A percentile compares a stretch with the other conserved stretches of the same genome.
These are phyloP conservation scores for Jacaranda copaia DNA, from an alignment of 257 asterid genomes.

Conservation along the genomic window DNA sequence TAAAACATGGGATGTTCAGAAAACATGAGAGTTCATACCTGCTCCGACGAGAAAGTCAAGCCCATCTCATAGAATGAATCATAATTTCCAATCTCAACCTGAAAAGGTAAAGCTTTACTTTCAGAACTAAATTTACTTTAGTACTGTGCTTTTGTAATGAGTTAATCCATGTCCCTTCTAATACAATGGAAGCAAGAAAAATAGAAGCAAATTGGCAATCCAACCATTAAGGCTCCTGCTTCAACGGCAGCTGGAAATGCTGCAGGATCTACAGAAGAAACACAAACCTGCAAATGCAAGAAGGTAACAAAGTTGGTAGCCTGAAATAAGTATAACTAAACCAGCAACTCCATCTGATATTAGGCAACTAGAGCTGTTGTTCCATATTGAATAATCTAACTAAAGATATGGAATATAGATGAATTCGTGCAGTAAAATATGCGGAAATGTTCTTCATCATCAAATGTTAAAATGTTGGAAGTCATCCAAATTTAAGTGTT, in stretches of 20 bases:
- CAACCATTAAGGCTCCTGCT: slow-evolving; percentile 92
- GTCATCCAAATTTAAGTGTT: neutral
- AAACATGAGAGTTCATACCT: slow-evolving; percentile 49
- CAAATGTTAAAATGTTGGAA: neutral
- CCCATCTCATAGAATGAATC: slow-evolving; percentile 92
- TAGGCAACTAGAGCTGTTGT: too few species aligned
- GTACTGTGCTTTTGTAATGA: slow-evolving; percentile 10
- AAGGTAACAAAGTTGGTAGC: neutral
- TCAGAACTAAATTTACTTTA: neutral
- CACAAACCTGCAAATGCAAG: slow-evolving; percentile 68
- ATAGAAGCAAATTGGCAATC: slow-evolving; percentile 16
- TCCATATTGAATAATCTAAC: too few species aligned
- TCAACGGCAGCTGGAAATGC: slow-evolving; percentile 86
- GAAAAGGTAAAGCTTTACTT: slow-evolving; percentile 27
- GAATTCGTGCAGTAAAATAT: too few species aligned
- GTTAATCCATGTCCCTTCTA: neutral
- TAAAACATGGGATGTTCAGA: neutral
- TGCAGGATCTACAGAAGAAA: slow-evolving; percentile 86
- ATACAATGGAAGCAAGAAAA: neutral
- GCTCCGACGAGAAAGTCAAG: slow-evolving; percentile 70
- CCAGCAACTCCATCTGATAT: neutral
- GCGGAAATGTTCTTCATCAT: neutral
- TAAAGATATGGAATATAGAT: too few species aligned
- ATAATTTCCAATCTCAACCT: slow-evolving; percentile 93
- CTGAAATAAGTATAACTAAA: neutral